Percentiles rank a stretch among this genome's conserved stretches.
These are phyloP conservation scores for Vitis cinerea DNA, from an alignment of 164 flowering plant species.

Conservation along the genomic window DNA sequence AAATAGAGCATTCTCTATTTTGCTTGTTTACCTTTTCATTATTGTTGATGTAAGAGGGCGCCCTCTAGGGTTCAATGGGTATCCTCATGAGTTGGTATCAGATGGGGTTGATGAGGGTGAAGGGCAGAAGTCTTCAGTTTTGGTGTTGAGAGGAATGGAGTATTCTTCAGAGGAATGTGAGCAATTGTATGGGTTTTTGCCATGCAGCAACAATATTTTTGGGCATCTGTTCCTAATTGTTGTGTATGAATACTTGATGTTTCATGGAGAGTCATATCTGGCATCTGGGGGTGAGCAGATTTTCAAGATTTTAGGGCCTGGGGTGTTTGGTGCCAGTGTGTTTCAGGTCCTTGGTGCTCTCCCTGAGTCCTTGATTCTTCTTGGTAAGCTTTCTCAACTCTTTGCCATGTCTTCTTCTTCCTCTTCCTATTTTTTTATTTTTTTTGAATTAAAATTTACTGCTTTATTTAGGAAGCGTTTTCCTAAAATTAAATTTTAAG, in stretches of 20 bases:
- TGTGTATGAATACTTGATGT: constrained; percentile 28
- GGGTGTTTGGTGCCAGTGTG: constrained; percentile 20
- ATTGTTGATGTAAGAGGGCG: not conserved
- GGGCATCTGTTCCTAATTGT: constrained; percentile 25
- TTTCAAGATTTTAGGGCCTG: constrained; percentile 25
- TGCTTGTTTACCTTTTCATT: not conserved
- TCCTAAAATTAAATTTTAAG: no score
- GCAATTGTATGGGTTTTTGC: constrained; percentile 30
- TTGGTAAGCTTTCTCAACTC: constrained; percentile 16
- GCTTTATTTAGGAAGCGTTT: no score
- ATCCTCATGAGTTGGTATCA: constrained; percentile 6
- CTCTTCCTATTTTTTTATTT: not conserved
- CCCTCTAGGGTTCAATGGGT: not conserved
- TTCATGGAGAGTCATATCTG: constrained; percentile 14
- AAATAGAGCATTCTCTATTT: not conserved
- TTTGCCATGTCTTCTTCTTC: not conserved
- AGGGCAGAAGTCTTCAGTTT: not conserved
- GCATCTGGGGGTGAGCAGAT: constrained; percentile 21
- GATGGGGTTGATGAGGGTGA: constrained; percentile 4
- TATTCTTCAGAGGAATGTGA: constrained; percentile 14
- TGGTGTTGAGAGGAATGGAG: not conserved
- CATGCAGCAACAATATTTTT: constrained; percentile 19
- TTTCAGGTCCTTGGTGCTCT: constrained; percentile 21
- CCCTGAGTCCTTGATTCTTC: constrained; percentile 20
- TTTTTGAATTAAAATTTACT: no score